Conservation (phyloP, 768 basidiomycete genomes). For the Lentinula guzmanii region DNA sequence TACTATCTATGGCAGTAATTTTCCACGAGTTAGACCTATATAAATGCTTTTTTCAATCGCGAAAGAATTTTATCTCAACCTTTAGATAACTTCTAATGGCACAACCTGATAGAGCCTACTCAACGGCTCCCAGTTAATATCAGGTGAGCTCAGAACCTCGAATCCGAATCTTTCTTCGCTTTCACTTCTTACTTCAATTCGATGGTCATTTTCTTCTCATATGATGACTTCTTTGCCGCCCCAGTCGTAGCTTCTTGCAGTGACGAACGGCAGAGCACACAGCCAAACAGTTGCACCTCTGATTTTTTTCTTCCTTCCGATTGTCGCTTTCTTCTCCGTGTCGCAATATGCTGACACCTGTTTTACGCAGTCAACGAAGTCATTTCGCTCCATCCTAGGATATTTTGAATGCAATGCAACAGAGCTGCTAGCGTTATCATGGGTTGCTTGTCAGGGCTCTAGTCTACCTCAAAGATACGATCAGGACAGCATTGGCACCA, state of each 20-base stretch:
- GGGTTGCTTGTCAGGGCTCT: no score
- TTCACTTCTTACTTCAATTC: no score
- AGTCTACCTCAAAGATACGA: no score
- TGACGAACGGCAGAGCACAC: constrained; percentile 18
- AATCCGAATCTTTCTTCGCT: no score
- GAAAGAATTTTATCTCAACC: no score
- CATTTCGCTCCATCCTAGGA: no score
- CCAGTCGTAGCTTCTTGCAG: constrained; percentile 16
- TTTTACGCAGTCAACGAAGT: background rate
- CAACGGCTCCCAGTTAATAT: no score
- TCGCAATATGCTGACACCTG: background rate
- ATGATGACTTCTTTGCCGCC: constrained; percentile 16
- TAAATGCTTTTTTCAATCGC: background rate
- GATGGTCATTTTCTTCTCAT: no score
- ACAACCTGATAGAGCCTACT: no score
- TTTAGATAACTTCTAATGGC: no score
- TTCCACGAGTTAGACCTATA: background rate
- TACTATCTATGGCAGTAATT: background rate
- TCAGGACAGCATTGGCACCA: no score
- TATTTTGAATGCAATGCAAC: background rate
- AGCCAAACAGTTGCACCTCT: constrained; percentile 18
- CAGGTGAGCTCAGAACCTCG: background rate
- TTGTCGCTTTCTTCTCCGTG: background rate
- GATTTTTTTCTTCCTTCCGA: background rate
- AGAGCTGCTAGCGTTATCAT: no score